Base-by-base conservation (phyloP, 2,329 filamentous ascomycete genomes). In the Chlorencoelia australis region DNA sequence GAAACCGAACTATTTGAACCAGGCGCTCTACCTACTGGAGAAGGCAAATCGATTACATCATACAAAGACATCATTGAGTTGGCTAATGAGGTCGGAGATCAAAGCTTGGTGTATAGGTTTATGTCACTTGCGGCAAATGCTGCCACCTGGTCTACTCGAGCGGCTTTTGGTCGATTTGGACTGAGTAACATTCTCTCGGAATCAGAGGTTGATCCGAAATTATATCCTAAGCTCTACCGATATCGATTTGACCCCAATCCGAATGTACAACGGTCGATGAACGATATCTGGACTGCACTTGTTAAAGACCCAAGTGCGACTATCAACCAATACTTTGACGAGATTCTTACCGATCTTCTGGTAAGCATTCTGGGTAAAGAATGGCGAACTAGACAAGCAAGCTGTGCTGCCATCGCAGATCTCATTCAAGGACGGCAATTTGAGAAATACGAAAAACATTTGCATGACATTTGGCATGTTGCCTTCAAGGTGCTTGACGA, bases 111-210 rank as follows among this genome's bases (percentile, higher is more conserved):
- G 1, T 98, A 98, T 65, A 86, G 88, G 43, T 96, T 98, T 63
- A 98, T 98, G 91, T 89, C 88, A 1, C 70, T 98, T 48, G 91
- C 91, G 3, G 86, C 87, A 2, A 94, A 95, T 53, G 93, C 94
- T 31, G 87, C 88, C 1, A 93, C 94, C 11, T 98, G 91, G 91
- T 89, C 87, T 2, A 94, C 87, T n/a, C 76, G 91, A 33, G 93
- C 91, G 1, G 91, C 91, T 0, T 96, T 98, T 60, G 91, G 91
- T 3, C 75, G 87, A 8, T 95, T 96, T 48, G 91, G 91, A 0
- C 70, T 98, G 33, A 93, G 87, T 57, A 91, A 75, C 47, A 89
- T 98, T 43, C 73, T 98, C 31, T 91, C 86, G 0, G 86, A 94
- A 51, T 88, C 88, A 0, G 73, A 77, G 41, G 72, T 91, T 41